Conservation (phyloP, 148 eudicot species). For the Chenopodium formosanum region DNA sequence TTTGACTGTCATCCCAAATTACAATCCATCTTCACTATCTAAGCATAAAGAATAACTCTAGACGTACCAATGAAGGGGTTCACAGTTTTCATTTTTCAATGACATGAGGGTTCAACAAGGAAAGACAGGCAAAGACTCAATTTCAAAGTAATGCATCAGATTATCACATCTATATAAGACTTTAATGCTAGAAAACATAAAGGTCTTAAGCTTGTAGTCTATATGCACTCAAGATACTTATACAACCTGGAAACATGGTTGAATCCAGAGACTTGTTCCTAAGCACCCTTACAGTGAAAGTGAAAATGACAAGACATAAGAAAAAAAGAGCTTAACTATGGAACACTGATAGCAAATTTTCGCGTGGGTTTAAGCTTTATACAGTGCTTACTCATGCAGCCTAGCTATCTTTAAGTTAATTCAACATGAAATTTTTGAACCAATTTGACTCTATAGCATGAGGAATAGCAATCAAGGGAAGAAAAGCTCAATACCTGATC, state of each 20-base stretch:
- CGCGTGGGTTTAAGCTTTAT: background rate
- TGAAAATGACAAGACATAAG: background rate
- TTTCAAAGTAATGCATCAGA: background rate
- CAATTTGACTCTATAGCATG: background rate
- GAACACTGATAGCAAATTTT: background rate
- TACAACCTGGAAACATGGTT: background rate
- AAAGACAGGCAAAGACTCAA: background rate
- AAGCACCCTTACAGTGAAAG: background rate
- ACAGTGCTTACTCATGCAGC: background rate
- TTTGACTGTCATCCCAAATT: background rate
- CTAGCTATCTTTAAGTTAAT: background rate
- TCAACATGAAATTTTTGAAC: background rate
- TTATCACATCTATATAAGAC: background rate
- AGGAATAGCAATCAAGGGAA: slow-evolving; percentile 7
- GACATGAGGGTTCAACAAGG: background rate
- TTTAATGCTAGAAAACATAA: background rate
- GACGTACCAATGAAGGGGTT: background rate
- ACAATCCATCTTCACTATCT: background rate
- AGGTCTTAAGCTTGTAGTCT: background rate
- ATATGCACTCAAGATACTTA: background rate
- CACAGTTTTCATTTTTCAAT: background rate
- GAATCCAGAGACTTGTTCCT: background rate
- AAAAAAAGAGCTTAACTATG: background rate
- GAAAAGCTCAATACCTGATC: slow-evolving; percentile 34
- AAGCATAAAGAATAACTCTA: background rate